phyloP scores from a whole-genome alignment of 495 filamentous ascomycete species.

The Recurvomyces mirabilis region DNA sequence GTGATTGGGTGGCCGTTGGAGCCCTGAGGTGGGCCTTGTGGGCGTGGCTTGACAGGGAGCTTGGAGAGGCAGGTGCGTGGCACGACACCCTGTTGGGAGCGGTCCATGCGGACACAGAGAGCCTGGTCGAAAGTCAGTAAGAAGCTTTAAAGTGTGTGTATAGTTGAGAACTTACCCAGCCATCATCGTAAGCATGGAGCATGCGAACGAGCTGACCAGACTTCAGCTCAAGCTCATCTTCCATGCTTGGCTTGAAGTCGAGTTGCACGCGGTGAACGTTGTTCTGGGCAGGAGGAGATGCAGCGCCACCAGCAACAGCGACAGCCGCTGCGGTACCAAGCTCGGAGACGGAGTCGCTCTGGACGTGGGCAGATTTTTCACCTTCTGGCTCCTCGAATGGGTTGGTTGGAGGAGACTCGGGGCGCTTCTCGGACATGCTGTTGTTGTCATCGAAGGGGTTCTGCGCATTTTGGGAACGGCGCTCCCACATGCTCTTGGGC shows the following conservation, averaged over 20 bases:
- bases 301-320: constrained; percentile 31
- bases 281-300: constrained; percentile 23
- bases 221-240: constrained; percentile 73
- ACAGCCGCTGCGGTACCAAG: constrained; percentile 28
- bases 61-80: constrained; percentile 90
- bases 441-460: constrained; percentile 29
- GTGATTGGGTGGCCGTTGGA: constrained; percentile 33
- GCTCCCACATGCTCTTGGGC: constrained; percentile 36
- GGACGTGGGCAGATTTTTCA: not conserved
- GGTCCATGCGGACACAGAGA: constrained; percentile 82
- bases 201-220: constrained; percentile 76
- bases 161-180: constrained; percentile 60
- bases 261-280: constrained; percentile 76
- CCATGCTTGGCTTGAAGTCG: constrained; percentile 86
- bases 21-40: constrained; percentile 31
- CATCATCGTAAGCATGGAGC: constrained; percentile 95
- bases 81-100: constrained; percentile 81
- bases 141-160: not conserved
- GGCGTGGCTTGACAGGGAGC: constrained; percentile 80
- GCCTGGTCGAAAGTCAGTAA: constrained; percentile 49
- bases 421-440: constrained; percentile 12
- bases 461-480: constrained; percentile 31
- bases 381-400: constrained; percentile 21
- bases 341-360: constrained; percentile 47
- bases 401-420: constrained; percentile 8